These are phyloP conservation scores for Stramenopiles sp. DNA, from an alignment of 352 stramenopile genomes.

Conservation along the genomic window DNA sequence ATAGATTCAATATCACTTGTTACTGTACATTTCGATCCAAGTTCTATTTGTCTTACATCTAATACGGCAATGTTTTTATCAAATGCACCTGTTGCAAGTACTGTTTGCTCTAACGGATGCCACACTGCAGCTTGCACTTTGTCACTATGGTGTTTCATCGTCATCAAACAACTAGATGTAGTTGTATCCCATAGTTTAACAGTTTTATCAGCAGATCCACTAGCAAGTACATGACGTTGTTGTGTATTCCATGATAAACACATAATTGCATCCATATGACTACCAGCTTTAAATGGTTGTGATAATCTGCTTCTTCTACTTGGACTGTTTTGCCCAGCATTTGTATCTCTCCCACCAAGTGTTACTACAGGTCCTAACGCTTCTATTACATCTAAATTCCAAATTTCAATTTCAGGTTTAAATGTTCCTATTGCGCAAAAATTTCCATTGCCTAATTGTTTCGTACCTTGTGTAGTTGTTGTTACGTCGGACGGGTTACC, in stretches of 20 bases:
- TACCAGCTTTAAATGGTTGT: conserved; percentile 59
- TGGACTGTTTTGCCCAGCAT: conserved; percentile 24
- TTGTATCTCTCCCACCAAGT: conserved; percentile 64
- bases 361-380: conserved; percentile 81
- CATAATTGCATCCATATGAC: conserved; percentile 93
- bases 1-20: conserved; percentile 66
- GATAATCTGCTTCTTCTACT: conserved; percentile 32
- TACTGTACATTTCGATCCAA: conserved; percentile 51
- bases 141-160: conserved; percentile 88
- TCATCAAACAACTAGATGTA: conserved; percentile 37
- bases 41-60: conserved; percentile 58
- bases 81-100: conserved; percentile 33
- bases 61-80: conserved; percentile 79
- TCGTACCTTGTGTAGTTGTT: conserved; percentile 11
- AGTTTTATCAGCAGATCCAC: conserved; percentile 77
- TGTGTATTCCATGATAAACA: conserved; percentile 81
- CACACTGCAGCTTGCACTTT: conserved; percentile 92
- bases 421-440: conserved; percentile 98
- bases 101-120: conserved; percentile 43
- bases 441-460: conserved; percentile 56
- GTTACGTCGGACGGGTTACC: conserved; percentile 31
- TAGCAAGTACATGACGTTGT: conserved; percentile 51
- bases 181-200: conserved; percentile 98
- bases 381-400: conserved; percentile 97
- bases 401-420: conserved; percentile 97